phyloP scores from a whole-genome alignment of 306 rosid species.

The Lathyrus sativus region DNA sequence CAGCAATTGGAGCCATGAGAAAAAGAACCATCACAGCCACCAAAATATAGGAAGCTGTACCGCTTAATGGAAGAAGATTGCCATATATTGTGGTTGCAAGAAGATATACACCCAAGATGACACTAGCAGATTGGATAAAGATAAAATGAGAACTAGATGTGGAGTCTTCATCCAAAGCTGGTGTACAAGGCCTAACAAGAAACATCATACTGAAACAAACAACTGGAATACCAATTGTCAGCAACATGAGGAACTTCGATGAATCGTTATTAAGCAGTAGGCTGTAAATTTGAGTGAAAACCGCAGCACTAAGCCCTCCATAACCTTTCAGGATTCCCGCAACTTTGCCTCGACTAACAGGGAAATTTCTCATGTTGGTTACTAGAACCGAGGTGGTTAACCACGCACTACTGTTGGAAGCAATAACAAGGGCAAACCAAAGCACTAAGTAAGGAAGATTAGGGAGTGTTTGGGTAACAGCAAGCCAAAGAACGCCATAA shows the following conservation, averaged over 20 bases:
- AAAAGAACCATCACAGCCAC: conserved; percentile 62
- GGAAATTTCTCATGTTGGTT: conserved; percentile 86
- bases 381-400: conserved; percentile 71
- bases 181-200: conserved; percentile 72
- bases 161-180: conserved; percentile 61
- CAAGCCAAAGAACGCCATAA: conserved; percentile 67
- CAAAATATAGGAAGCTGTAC: conserved; percentile 45
- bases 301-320: conserved; percentile 76
- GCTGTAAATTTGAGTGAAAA: conserved; percentile 70
- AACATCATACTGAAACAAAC: conserved; percentile 70
- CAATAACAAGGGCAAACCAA: conserved; percentile 68
- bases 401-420: conserved; percentile 78
- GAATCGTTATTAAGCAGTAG: conserved; percentile 62
- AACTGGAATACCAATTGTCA: conserved; percentile 63
- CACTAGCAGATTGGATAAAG: conserved; percentile 61
- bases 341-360: conserved; percentile 68
- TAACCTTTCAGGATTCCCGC: conserved; percentile 77
- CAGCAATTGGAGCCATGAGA: conserved; percentile 70
- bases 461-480: conserved; percentile 45
- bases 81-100: conserved; percentile 59
- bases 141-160: conserved; percentile 56
- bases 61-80: conserved; percentile 41
- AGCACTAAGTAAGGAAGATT: conserved; percentile 63
- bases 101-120: conserved; percentile 65
- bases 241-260: conserved; percentile 55